Evolutionary conservation across 257 asterid genomes (phyloP), one percentile per base, ranked within the genome.

Genomic region (Solanum habrochaites): DNA sequence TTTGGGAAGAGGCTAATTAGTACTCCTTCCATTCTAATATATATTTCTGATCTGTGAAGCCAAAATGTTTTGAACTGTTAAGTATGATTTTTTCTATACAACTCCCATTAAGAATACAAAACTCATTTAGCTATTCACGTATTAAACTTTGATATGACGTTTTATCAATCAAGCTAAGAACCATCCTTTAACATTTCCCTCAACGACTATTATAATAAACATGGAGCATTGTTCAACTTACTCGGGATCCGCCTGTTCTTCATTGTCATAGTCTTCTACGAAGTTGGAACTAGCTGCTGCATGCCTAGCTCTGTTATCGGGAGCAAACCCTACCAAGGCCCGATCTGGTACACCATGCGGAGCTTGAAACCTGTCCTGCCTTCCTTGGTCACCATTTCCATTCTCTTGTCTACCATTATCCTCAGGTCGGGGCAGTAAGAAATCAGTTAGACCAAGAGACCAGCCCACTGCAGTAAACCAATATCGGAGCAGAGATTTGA

Each of bases 391-490:
- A 35, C 84, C 95, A 75, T 94, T 94, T 85, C 94, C 98, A 88
- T 93, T 93, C 72, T 94, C 98, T 42, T 92, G 95, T 83, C 93
- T 95, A 89, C 88, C 95, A 87, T 89, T 94, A 74, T 97, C 98
- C 88, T 97, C 99, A 27, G 98, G 97, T 90, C 90, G 94, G 66
- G 99, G 98, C 75, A 97, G 95, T 83, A 97, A 91, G 91, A 92
- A 97, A 86, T 96, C 98, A 14, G 96, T 94, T 82, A 97, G 92
- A 86, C 98, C 98, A 88, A 97, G 98, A 14, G 98, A 92, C 99
- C 99, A 95, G 77, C 99, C 99, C 91, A 96, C 94, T n/a, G 91
- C 99, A 86, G 98, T 91, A 89, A 97, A 97, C 99, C 99, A 97
- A 87, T 96, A 95, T 23, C 96, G 98, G 83, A 97, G 97, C 85